Conservation (phyloP, 1,139 yeast genomes). For the Trichomonascaceae sp. region DNA sequence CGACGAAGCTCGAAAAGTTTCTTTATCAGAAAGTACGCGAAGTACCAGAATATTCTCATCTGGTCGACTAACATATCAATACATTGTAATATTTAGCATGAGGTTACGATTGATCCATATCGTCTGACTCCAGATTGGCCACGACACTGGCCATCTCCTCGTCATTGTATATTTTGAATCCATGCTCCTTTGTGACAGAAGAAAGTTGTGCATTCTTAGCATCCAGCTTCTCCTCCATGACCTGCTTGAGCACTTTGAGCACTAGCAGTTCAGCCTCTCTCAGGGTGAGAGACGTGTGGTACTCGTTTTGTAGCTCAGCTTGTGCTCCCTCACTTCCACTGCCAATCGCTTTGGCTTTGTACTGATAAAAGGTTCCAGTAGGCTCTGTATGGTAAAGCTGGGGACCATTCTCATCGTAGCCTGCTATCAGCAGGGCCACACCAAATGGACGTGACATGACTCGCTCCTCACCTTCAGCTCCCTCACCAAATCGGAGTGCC, state of each 20-base stretch:
- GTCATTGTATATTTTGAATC: slow-evolving; percentile 78
- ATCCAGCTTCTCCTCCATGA: slow-evolving; percentile 97
- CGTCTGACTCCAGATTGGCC: slow-evolving; percentile 45
- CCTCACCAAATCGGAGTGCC: slow-evolving; percentile 95
- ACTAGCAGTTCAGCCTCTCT: slow-evolving; percentile 88
- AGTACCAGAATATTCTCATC: slow-evolving; percentile 55
- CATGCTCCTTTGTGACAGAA: slow-evolving; percentile 73
- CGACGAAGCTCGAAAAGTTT: slow-evolving; percentile 83
- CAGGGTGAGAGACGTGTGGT: slow-evolving; percentile 86
- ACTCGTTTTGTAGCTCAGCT: slow-evolving; percentile 92
- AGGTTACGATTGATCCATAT: neutral
- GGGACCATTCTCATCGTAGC: slow-evolving; percentile 80
- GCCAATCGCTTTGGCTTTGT: slow-evolving; percentile 98
- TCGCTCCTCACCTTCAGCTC: slow-evolving; percentile 94
- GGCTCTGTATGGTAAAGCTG: slow-evolving; percentile 98
- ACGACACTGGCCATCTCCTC: slow-evolving; percentile 77
- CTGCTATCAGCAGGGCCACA: slow-evolving; percentile 93
- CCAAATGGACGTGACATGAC: slow-evolving; percentile 99
- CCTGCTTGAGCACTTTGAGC: slow-evolving; percentile 86
- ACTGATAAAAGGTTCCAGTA: slow-evolving; percentile 92
- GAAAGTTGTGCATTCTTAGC: slow-evolving; percentile 94
- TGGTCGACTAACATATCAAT: slow-evolving; percentile 26
- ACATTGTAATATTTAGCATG: neutral
- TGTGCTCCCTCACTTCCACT: slow-evolving; percentile 99
- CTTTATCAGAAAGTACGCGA: slow-evolving; percentile 72